Conservation (phyloP, 202 grass and related monocot genomes). For the Cymbopogon flexuosus region DNA sequence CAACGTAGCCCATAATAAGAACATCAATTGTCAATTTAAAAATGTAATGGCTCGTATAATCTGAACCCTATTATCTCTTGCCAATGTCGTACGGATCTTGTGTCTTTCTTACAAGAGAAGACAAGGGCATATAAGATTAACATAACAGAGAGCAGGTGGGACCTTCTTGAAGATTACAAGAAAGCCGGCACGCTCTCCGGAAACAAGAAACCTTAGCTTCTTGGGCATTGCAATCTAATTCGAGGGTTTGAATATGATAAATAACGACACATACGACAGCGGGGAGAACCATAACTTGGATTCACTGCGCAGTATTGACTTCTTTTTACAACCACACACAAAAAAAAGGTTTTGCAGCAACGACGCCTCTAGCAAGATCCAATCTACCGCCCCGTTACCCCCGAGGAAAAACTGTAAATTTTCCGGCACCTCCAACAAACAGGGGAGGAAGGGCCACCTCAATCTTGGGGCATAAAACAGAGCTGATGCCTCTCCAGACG, state of each 20-base stretch:
- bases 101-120: not conserved
- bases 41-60: not conserved
- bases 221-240: not conserved
- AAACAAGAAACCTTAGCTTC: not conserved
- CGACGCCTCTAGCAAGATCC: not conserved
- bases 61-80: not conserved
- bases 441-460: not conserved
- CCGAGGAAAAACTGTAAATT: not conserved
- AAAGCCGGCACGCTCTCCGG: not conserved
- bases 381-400: not conserved
- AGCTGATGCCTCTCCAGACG: not conserved
- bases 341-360: not conserved
- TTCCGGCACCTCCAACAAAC: not conserved
- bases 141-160: not conserved
- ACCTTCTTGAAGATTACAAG: not conserved
- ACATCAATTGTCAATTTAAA: not conserved
- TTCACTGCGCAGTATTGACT: not conserved
- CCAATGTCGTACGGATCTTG: not conserved
- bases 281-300: not conserved
- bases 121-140: not conserved
- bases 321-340: not conserved
- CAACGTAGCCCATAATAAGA: not conserved
- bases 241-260: not conserved
- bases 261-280: constrained; percentile 2
- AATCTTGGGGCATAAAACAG: not conserved